A percentile compares a stretch with the other conserved stretches of the same genome.
Conservation (phyloP, 116 monocot species). For the Dioscorea cayenensis region DNA sequence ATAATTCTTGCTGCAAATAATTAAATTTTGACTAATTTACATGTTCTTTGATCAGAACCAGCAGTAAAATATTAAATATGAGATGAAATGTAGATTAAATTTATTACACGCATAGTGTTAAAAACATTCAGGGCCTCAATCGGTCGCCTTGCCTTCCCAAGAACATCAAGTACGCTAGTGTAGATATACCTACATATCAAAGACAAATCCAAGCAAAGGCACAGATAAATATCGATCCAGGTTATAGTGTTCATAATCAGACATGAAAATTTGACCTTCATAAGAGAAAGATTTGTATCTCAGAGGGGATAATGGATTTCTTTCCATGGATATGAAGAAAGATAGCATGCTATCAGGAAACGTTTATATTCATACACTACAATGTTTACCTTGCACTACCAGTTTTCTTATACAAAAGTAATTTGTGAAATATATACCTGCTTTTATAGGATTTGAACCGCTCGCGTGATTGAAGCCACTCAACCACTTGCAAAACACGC, state of each 20-base stretch:
- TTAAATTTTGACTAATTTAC: background rate
- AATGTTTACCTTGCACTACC: too few species aligned
- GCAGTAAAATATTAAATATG: background rate
- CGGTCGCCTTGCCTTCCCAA: slow-evolving; percentile 88
- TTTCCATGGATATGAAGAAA: background rate
- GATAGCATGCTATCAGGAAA: background rate
- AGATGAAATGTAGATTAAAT: slow-evolving; percentile 5
- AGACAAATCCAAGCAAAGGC: background rate
- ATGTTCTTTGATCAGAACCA: slow-evolving; percentile 1
- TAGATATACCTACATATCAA: slow-evolving; percentile 73
- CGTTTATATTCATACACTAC: too few species aligned
- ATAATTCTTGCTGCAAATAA: slow-evolving; percentile 67
- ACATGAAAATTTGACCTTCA: too few species aligned
- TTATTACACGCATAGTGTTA: slow-evolving; percentile 74
- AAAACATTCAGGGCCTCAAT: slow-evolving; percentile 87
- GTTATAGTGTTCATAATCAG: too few species aligned
- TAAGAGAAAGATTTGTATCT: background rate
- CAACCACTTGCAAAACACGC: slow-evolving; percentile 81
- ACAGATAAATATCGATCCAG: background rate
- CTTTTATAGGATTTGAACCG: slow-evolving; percentile 82
- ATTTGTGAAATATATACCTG: slow-evolving; percentile 43
- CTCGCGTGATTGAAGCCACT: slow-evolving; percentile 85
- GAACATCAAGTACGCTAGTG: slow-evolving; percentile 79
- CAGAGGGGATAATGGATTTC: background rate
- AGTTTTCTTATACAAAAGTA: background rate